Conservation (phyloP, 2,329 filamentous ascomycete species). For the Ascochyta pisi region DNA sequence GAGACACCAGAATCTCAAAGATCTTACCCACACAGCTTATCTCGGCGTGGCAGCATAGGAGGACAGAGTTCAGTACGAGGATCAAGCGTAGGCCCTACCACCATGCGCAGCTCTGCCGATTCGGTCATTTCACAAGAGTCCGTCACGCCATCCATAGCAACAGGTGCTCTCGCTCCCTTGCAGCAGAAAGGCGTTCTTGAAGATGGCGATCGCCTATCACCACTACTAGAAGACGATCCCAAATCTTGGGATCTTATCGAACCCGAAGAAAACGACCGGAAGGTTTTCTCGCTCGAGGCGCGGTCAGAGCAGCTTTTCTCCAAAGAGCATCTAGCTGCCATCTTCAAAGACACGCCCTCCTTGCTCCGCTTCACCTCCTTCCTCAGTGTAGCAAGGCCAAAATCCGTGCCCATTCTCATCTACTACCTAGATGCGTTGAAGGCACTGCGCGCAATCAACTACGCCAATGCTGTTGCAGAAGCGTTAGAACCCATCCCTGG, state of each 20-base stretch:
- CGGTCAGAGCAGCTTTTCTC: slow-evolving; percentile 72
- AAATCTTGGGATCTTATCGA: slow-evolving; percentile 62
- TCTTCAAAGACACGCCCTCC: slow-evolving; percentile 69
- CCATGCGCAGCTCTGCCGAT: slow-evolving; percentile 44
- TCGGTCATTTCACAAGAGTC: slow-evolving; percentile 48
- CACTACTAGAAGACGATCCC: slow-evolving; percentile 61
- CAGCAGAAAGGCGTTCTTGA: slow-evolving; percentile 53
- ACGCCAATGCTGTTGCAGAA: slow-evolving; percentile 72
- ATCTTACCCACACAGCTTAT: slow-evolving; percentile 21
- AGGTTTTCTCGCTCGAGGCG: slow-evolving; percentile 65
- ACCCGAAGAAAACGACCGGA: slow-evolving; percentile 32
- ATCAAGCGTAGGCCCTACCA: slow-evolving; percentile 29
- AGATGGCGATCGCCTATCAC: slow-evolving; percentile 54
- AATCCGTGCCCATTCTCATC: slow-evolving; percentile 69
- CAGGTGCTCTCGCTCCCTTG: slow-evolving; percentile 49
- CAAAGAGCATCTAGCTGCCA: slow-evolving; percentile 67
- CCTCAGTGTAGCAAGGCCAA: slow-evolving; percentile 64
- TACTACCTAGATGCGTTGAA: slow-evolving; percentile 78
- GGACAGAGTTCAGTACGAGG: slow-evolving; percentile 18
- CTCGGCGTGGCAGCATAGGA: slow-evolving; percentile 19
- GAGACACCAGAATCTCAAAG: slow-evolving; percentile 25
- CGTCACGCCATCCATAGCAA: slow-evolving; percentile 40
- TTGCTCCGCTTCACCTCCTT: slow-evolving; percentile 73
- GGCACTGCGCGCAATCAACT: slow-evolving; percentile 72
- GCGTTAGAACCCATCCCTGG: slow-evolving; percentile 64